phyloP scores from a whole-genome alignment of 1,284 basidiomycete genomes.

The Tilletia setariae region DNA sequence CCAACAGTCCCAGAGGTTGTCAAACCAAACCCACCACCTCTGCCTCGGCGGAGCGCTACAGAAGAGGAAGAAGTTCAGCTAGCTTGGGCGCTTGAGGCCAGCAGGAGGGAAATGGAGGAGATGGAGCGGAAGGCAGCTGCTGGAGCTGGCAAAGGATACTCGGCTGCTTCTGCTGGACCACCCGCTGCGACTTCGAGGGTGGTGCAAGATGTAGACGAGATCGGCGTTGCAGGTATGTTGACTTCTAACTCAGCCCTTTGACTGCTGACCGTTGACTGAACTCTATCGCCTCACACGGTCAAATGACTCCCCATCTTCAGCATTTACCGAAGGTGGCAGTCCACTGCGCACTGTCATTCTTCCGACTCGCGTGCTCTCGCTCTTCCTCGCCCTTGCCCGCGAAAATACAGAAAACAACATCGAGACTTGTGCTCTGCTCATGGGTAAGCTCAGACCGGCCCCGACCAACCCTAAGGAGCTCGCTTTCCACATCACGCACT shows the following conservation, averaged over 20 bases:
- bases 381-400: slow-evolving; percentile 69
- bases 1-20: not conserved
- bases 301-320: not conserved
- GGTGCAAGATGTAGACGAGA: not conserved
- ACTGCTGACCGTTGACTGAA: not conserved
- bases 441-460: slow-evolving; percentile 57
- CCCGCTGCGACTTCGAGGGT: not conserved
- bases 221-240: not conserved
- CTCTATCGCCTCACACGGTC: not conserved
- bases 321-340: slow-evolving; percentile 22
- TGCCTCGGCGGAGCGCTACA: slow-evolving; percentile 4
- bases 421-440: slow-evolving; percentile 67
- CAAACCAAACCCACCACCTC: not conserved
- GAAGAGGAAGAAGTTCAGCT: slow-evolving; percentile 3
- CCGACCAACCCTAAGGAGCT: slow-evolving; percentile 10
- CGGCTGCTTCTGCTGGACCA: not conserved
- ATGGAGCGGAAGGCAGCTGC: not conserved
- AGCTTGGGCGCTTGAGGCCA: not conserved
- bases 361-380: slow-evolving; percentile 67
- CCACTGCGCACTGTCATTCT: slow-evolving; percentile 50
- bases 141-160: not conserved
- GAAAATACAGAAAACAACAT: slow-evolving; percentile 64
- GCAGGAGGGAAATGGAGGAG: slow-evolving; percentile 4
- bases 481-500: slow-evolving; percentile 66
- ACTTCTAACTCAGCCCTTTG: no score